A percentile compares a stretch with the other conserved stretches of the same genome.
These are phyloP conservation scores for Neurospora discreta DNA, from an alignment of 495 filamentous ascomycete genomes.

Conservation along the genomic window DNA sequence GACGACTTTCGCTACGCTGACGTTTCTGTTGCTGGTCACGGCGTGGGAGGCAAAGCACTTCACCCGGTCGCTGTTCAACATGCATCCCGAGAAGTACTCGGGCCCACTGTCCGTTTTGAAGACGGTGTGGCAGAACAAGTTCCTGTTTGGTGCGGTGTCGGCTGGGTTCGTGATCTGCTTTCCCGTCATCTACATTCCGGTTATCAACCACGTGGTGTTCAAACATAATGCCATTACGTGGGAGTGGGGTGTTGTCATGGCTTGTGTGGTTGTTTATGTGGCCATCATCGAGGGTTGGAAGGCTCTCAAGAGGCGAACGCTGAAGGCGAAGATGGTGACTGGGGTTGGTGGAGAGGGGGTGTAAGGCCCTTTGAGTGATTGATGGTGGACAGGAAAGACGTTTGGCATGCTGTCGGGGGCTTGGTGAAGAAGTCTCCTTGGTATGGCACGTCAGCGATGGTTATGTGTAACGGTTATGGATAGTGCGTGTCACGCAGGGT, in stretches of 20 bases:
- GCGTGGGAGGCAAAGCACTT: conserved; percentile 69
- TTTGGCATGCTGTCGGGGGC: not conserved
- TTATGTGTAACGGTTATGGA: not conserved
- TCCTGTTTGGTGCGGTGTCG: conserved; percentile 64
- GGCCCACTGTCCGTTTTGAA: conserved; percentile 42
- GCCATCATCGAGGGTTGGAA: conserved; percentile 57
- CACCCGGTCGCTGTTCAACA: conserved; percentile 54
- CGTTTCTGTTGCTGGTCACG: conserved; percentile 57
- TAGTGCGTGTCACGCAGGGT: not conserved
- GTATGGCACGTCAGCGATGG: not conserved
- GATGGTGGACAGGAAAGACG: not conserved
- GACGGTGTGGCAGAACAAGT: conserved; percentile 58
- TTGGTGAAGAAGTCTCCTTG: not conserved
- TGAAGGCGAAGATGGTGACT: not conserved
- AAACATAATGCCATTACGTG: conserved; percentile 60
- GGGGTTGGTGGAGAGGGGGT: not conserved
- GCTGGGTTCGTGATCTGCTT: conserved; percentile 58
- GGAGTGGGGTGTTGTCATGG: conserved; percentile 59
- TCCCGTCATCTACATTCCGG: conserved; percentile 61
- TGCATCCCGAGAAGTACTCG: conserved; percentile 52
- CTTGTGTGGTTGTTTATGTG: conserved; percentile 47
- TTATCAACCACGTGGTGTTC: conserved; percentile 56
- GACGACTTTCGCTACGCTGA: conserved; percentile 64
- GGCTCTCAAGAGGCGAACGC: conserved; percentile 40
- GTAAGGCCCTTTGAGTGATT: not conserved